Evolutionary conservation across 192 early-diverging fungal species (phyloP).

Genomic region (Coemansia sp.): DNA sequence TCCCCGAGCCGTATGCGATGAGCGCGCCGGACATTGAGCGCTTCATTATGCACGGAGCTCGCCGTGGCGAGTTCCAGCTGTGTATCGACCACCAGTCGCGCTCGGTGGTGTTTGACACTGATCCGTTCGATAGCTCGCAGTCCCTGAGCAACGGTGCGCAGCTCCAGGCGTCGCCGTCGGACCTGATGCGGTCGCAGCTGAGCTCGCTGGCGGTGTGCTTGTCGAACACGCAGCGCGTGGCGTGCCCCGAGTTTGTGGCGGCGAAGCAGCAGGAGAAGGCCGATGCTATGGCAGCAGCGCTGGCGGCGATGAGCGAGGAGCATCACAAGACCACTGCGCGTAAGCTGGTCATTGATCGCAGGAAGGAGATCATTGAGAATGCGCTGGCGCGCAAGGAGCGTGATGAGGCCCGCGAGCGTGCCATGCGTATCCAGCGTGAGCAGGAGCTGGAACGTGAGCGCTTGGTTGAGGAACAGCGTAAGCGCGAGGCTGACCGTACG

Average conservation of each 20-base stretch:
- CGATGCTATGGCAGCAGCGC: slow-evolving; percentile 62
- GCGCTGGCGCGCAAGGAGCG: slow-evolving; percentile 74
- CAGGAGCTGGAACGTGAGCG: slow-evolving; percentile 77
- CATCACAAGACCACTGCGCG: slow-evolving; percentile 68
- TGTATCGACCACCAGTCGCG: slow-evolving; percentile 89
- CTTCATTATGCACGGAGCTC: slow-evolving; percentile 97
- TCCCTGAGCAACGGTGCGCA: slow-evolving; percentile 75
- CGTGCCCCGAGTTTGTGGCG: slow-evolving; percentile 69
- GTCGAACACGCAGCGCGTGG: slow-evolving; percentile 75
- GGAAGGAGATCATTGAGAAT: slow-evolving; percentile 73
- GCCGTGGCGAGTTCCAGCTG: slow-evolving; percentile 92
- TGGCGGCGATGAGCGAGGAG: slow-evolving; percentile 74
- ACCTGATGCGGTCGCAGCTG: slow-evolving; percentile 90
- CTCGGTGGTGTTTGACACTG: slow-evolving; percentile 87
- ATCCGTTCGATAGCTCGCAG: slow-evolving; percentile 75
- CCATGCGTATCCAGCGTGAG: slow-evolving; percentile 66
- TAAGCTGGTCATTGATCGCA: slow-evolving; percentile 80
- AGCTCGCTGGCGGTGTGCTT: slow-evolving; percentile 79
- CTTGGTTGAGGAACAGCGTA: slow-evolving; percentile 75
- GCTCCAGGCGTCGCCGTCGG: slow-evolving; percentile 78
- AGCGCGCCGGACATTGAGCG: slow-evolving; percentile 87
- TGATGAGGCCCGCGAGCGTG: slow-evolving; percentile 72
- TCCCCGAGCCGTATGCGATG: slow-evolving; percentile 81
- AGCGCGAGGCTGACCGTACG: slow-evolving; percentile 76
- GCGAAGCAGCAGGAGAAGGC: slow-evolving; percentile 61